phyloP scores from a whole-genome alignment of 495 filamentous ascomycete species.

The Massariosphaeria phaeospora region DNA sequence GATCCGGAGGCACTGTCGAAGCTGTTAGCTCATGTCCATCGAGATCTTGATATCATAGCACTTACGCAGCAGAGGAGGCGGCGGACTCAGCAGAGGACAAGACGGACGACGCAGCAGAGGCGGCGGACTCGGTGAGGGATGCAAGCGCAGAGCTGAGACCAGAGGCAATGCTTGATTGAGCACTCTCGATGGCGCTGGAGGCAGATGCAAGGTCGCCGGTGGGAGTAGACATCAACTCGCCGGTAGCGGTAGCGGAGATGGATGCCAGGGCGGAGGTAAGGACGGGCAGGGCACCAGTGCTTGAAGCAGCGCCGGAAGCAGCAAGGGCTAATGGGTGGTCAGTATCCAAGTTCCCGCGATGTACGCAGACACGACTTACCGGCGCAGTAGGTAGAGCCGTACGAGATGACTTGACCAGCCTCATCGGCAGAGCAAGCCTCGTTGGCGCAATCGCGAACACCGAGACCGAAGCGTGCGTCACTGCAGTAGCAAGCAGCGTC shows the following conservation, averaged over 20 bases:
- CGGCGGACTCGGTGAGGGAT: conserved; percentile 15
- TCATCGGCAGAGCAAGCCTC: conserved; percentile 53
- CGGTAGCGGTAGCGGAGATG: conserved; percentile 34
- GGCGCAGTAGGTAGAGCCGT: conserved; percentile 43
- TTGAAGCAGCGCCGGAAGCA: conserved; percentile 12
- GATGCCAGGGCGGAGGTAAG: conserved; percentile 35
- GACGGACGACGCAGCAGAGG: conserved; percentile 21
- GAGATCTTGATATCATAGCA: neutral
- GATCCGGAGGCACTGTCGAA: conserved; percentile 25
- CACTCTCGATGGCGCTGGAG: conserved; percentile 28
- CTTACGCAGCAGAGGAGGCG: conserved; percentile 25
- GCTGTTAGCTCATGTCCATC: neutral
- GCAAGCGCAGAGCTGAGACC: conserved; percentile 17
- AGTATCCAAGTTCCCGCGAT: neutral
- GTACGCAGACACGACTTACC: conserved; percentile 27
- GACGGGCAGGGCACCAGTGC: conserved; percentile 23
- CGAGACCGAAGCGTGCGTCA: conserved; percentile 61
- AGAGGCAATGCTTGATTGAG: conserved; percentile 22
- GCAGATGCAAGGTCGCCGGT: conserved; percentile 24
- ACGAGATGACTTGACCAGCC: conserved; percentile 36
- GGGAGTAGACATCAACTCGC: conserved; percentile 19
- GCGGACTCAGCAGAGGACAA: conserved; percentile 37
- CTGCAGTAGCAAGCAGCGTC: conserved; percentile 68
- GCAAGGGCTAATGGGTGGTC: conserved; percentile 13
- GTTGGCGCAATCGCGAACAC: conserved; percentile 72